Conservation (phyloP, 257 asterid species). For the Anisodus acutangulus region DNA sequence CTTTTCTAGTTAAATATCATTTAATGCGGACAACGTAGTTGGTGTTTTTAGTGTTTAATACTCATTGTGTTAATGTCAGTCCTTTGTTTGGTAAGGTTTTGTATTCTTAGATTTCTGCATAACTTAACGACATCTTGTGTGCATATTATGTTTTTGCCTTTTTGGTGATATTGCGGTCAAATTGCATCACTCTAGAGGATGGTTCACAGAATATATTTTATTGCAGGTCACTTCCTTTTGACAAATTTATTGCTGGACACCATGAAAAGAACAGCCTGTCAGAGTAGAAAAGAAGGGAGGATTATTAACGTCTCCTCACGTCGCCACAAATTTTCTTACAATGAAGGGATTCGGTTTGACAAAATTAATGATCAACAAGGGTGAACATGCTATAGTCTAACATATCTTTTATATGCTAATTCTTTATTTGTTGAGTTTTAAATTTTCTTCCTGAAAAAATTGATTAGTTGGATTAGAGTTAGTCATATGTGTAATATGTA, state of each 20-base stretch:
- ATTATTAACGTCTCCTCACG: constrained; percentile 80
- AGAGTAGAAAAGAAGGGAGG: constrained; percentile 75
- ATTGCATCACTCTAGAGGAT: neutral
- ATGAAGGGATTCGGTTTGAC: constrained; percentile 70
- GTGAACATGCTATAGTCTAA: constrained; percentile 38
- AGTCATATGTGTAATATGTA: neutral
- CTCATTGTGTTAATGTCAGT: neutral
- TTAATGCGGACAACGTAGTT: neutral
- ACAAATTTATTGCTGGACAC: constrained; percentile 67
- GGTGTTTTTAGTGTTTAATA: neutral
- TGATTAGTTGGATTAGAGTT: too few relatives aligned
- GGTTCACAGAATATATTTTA: neutral
- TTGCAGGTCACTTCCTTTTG: constrained; percentile 90
- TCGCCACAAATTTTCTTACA: constrained; percentile 60
- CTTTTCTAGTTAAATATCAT: too few relatives aligned
- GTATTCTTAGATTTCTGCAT: neutral
- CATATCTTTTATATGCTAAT: neutral
- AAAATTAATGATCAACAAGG: constrained; percentile 62
- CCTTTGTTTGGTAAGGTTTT: neutral
- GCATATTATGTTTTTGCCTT: neutral
- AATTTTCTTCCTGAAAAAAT: neutral
- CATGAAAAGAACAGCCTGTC: constrained; percentile 68
- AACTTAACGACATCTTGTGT: neutral
- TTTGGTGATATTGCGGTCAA: neutral
- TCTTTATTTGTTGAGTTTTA: neutral